These are phyloP conservation scores for Spinacia oleracea DNA, from an alignment of 179 eudicot species.

Conservation along the genomic window DNA sequence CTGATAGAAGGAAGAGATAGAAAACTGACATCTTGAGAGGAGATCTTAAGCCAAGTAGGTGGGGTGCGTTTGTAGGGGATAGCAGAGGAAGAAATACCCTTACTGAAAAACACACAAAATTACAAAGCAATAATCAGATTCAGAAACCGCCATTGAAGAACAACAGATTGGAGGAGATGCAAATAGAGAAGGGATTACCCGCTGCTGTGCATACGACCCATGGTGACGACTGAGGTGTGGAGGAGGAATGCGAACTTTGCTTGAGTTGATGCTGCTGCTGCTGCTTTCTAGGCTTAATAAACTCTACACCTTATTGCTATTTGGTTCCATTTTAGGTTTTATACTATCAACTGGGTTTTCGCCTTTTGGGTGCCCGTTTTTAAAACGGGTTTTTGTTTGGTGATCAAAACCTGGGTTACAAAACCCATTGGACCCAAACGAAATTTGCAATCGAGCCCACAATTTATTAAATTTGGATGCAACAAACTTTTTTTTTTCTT, in stretches of 20 bases:
- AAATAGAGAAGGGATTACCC: conserved; percentile 21
- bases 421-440: too few species aligned
- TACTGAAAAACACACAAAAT: conserved; percentile 13
- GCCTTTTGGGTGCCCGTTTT: background rate
- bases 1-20: background rate
- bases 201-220: conserved; percentile 41
- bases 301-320: background rate
- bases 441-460: too few species aligned
- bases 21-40: conserved; percentile 29
- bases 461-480: too few species aligned
- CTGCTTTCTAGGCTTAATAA: background rate
- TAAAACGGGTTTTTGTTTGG: background rate
- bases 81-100: conserved; percentile 39
- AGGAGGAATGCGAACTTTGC: background rate
- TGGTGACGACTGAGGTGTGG: conserved; percentile 6
- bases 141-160: background rate
- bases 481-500: too few species aligned
- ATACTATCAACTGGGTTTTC: background rate
- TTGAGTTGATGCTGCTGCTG: background rate
- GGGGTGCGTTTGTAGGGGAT: conserved; percentile 40
- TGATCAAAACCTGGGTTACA: too few species aligned
- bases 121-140: background rate
- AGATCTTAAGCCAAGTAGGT: conserved; percentile 38
- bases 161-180: background rate
- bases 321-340: background rate